Evolutionary conservation across 2,329 filamentous ascomycete species (phyloP), one percentile per base, ranked within the genome.

Genomic region (Ascosphaera apis): DNA sequence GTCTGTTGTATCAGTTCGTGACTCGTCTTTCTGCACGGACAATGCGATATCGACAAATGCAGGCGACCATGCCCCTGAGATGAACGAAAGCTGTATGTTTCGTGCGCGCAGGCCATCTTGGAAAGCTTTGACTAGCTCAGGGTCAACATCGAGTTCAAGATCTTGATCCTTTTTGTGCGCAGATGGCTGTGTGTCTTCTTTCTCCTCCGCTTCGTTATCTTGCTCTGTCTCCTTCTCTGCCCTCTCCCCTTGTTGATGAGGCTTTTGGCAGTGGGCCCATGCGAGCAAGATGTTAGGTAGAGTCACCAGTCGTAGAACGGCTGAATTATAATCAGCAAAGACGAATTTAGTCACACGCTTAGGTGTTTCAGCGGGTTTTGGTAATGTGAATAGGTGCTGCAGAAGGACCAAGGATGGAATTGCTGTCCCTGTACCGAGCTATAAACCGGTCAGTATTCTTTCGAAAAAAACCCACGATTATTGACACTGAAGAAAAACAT

Each of bases 381-480:
- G 38, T 19, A 43, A 53, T n/a, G 43, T 45, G 1, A 73, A 44
- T 11, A 63, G 54, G 39, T 64, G 60, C 34, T 62, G 58, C 41
- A 72, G 67, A 0, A 75, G 48, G 1, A 67, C 50, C 11, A 71
- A 52, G 9, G 58, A 62, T 4, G 71, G 71, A 8, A 75, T 51
- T 3, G 68, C 70, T 39, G 66, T 69, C n/a, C 71, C 71, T 34
- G 68, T 67, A n/a, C 71, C 71, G 30, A 75, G 57, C 57, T 69
- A 38, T 35, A 36, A 15, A 33, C 37, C 21, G 21, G 7, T 15
- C 9, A 18, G 15, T 30, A 11, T 5, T 13, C 4, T 6, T 30
- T 12, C 27, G n/a, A 4, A 30, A 30, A 13, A 13, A 30, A 11
- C 27, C n/a, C n/a, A n/a, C n/a, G n/a, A n/a, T n/a, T n/a, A n/a